These are phyloP conservation scores for Forsythia suspensa DNA, from an alignment of 257 asterid genomes.

Conservation along the genomic window DNA sequence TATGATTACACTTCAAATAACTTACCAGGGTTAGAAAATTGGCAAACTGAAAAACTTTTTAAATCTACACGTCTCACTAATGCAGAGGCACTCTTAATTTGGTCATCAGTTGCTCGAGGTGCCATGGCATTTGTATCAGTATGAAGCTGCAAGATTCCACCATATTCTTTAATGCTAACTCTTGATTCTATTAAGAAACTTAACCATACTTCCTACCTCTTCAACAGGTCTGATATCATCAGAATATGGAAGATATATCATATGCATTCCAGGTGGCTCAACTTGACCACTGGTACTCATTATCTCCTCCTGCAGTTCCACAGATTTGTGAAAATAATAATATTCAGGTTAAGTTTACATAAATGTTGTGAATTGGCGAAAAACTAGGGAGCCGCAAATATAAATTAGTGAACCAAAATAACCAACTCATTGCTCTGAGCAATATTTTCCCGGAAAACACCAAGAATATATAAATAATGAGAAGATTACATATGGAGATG, in stretches of 20 bases:
- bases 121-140: constrained; percentile 39
- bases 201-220: constrained; percentile 56
- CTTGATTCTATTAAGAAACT: constrained; percentile 18
- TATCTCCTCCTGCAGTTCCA: constrained; percentile 73
- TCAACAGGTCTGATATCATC: constrained; percentile 90
- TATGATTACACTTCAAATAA: constrained; percentile 12
- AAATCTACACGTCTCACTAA: constrained; percentile 78
- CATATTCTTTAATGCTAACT: constrained; percentile 16
- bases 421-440: no score
- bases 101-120: constrained; percentile 81
- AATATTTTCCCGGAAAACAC: no score
- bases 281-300: constrained; percentile 74
- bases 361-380: neutral
- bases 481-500: no score
- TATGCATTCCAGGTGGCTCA: constrained; percentile 99
- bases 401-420: neutral
- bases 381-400: neutral
- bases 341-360: constrained; percentile 15
- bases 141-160: constrained; percentile 52
- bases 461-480: no score
- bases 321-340: constrained; percentile 18
- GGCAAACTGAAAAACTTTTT: constrained; percentile 89
- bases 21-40: constrained; percentile 91
- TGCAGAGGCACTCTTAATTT: constrained; percentile 66
- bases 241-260: constrained; percentile 91